Evolutionary conservation across 2,329 filamentous ascomycete species (phyloP), one percentile per base, ranked within the genome.

Genomic region (Colletotrichum sp.): DNA sequence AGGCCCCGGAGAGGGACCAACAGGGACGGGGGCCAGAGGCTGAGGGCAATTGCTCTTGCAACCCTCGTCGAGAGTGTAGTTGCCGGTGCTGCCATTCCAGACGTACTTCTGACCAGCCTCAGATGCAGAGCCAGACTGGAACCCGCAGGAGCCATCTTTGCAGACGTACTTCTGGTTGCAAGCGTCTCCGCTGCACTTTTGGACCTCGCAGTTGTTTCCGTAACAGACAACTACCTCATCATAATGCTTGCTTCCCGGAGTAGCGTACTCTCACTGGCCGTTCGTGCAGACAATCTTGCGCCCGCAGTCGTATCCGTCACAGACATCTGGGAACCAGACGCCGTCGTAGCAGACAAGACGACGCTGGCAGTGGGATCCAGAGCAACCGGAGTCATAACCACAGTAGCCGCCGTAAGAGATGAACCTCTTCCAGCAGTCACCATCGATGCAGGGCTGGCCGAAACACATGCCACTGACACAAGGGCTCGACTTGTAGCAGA

Each of bases 371-470:
- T 71, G 36, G 48, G 57, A 44, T 34, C 65, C 71, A 57, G 77
- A 8, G 81, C 81, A 83, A 77, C 81, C 72, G 73, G 79, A 72
- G 69, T 81, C 81, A 28, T 79, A 79, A 65, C 77, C 72, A 80
- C 84, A 85, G 78, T 79, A 44, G 13, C 80, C 82, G 32, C 83
- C 83, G 71, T 80, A 80, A 80, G 84, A 85, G 80, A 83, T 79
- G 34, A 85, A 81, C 76, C 79, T 76, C 78, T 82, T 81, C 28
- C 52, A 63, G 72, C 72, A 68, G 26, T 52, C 63, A 32, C 79
- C 75, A 26, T 78, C 78, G 12, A 72, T 67, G 77, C 79, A 79
- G 55, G 68, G 68, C 24, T 63, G n/a, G n/a, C 22, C 22, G 22
- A 24, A 24, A 5, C 63, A 36, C 32, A 39, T 57, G 15, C 68